Base-by-base conservation (phyloP, 352 stramenopile species). In the Aphanomyces euteiches region DNA sequence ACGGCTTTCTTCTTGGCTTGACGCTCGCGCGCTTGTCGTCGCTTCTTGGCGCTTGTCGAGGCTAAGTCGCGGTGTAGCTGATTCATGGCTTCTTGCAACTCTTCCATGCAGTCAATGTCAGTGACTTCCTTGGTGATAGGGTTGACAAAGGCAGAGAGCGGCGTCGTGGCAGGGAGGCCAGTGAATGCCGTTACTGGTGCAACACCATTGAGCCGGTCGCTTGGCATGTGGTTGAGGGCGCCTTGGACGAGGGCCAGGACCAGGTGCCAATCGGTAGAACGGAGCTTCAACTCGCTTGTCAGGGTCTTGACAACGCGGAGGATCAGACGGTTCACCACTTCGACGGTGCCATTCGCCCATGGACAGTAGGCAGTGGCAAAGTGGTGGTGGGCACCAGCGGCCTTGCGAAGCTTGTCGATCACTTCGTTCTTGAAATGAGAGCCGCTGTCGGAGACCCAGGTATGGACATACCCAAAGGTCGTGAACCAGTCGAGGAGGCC, bases 371-470 rank as follows among this genome's bases (percentile, higher is more conserved):
- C 69, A 0, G 72, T 73, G 0, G 54, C 65, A n/a, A 76, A 79
- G 63, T 78, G 74, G 38, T 80, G 78, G 0, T 72, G 39, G 0
- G 50, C 28, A 15, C 72, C 72, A 3, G 79, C 28, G 3, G 38
- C 50, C 3, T 47, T 43, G 6, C 59, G 67, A 13, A 79, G 21
- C 36, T 65, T 21, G 0, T 64, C 53, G 4, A 80, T 64, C 0
- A 77, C 3, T 12, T 72, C 1, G 43, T 80, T 82, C 50, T 74
- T 79, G 47, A 79, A 80, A 28, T 83, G 73, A 0, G 71, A 21
- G 0, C 73, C 75, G 21, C 56, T 56, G 28, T 79, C 77, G 0
- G 68, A 78, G 0, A 81, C 74, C 75, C 77, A 81, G n/a, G 56
- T 39, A 0, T 5, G 2, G 3, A 76, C 68, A 0, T 73, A 56